These are phyloP conservation scores for Aspergillus nomiae DNA, from an alignment of 2,329 filamentous ascomycete genomes.

Conservation along the genomic window DNA sequence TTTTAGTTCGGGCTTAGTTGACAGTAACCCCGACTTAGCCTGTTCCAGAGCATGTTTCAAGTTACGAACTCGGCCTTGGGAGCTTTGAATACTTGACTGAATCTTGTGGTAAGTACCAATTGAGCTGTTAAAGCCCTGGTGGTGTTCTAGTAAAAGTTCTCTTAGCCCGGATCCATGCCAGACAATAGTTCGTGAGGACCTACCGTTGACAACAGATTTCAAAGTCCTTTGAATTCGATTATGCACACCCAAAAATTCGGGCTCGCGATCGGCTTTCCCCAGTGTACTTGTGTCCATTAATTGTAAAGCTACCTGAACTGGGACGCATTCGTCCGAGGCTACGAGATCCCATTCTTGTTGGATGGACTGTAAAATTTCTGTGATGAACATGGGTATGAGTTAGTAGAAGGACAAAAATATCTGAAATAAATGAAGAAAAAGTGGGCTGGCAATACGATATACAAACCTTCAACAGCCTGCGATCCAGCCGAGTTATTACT, in stretches of 20 bases:
- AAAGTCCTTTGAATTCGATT: slow-evolving; percentile 87
- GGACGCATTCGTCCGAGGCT: slow-evolving; percentile 83
- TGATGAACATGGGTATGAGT: neutral
- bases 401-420: slow-evolving; percentile 4
- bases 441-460: neutral
- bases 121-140: slow-evolving; percentile 98
- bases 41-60: slow-evolving; percentile 81
- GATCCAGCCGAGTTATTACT: slow-evolving; percentile 24
- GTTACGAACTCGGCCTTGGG: slow-evolving; percentile 79
- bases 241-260: slow-evolving; percentile 80
- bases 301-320: slow-evolving; percentile 92
- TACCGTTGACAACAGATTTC: slow-evolving; percentile 85
- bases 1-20: slow-evolving; percentile 86
- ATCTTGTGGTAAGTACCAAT: slow-evolving; percentile 99
- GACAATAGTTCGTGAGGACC: slow-evolving; percentile 12
- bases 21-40: slow-evolving; percentile 78
- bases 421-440: neutral
- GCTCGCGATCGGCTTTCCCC: slow-evolving; percentile 84
- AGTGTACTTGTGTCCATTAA: slow-evolving; percentile 92
- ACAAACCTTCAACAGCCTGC: slow-evolving; percentile 41
- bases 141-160: slow-evolving; percentile 66
- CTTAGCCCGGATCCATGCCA: slow-evolving; percentile 5
- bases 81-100: slow-evolving; percentile 85
- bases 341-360: slow-evolving; percentile 89
- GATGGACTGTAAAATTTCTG: slow-evolving; percentile 75